Conservation (phyloP, 2,329 filamentous ascomycete genomes). For the Zalaria sp. region DNA sequence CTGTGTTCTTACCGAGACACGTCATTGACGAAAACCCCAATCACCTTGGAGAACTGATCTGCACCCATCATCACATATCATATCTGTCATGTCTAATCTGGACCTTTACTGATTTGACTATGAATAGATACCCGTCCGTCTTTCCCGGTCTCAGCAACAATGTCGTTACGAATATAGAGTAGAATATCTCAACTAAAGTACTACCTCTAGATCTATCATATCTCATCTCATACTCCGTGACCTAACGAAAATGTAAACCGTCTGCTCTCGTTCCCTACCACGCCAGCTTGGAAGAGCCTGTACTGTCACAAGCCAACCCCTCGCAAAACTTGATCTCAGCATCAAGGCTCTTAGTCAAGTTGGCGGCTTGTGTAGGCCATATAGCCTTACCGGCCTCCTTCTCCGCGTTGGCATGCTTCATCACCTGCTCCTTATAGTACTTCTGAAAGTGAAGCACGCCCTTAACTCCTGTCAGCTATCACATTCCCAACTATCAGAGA, state of each 20-base stretch:
- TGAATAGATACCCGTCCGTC: too few species aligned
- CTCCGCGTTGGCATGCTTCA: constrained; percentile 33
- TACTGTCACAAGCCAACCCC: constrained; percentile 1
- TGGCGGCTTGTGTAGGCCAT: constrained; percentile 34
- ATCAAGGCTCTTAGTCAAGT: background rate
- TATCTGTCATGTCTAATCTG: too few species aligned
- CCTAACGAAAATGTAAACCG: too few species aligned
- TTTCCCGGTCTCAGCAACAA: too few species aligned
- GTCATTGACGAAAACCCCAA: constrained; percentile 43
- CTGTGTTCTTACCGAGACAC: constrained; percentile 51
- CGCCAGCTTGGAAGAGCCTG: too few species aligned
- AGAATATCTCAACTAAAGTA: too few species aligned
- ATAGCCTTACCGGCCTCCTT: constrained; percentile 31
- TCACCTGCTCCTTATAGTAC: constrained; percentile 33
- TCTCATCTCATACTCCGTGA: too few species aligned
- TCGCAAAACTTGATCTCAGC: constrained; percentile 2
- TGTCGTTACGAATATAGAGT: too few species aligned
- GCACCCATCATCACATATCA: background rate
- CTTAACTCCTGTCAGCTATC: constrained; percentile 26
- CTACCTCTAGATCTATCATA: too few species aligned
- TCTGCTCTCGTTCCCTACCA: too few species aligned
- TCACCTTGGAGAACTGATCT: constrained; percentile 54
- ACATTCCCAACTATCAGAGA: background rate
- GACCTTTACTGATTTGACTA: too few species aligned
- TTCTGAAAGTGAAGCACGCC: constrained; percentile 43